A percentile compares a stretch with the other conserved stretches of the same genome.
Conservation (phyloP, 345 rosid genomes). For the Laguncularia racemosa region DNA sequence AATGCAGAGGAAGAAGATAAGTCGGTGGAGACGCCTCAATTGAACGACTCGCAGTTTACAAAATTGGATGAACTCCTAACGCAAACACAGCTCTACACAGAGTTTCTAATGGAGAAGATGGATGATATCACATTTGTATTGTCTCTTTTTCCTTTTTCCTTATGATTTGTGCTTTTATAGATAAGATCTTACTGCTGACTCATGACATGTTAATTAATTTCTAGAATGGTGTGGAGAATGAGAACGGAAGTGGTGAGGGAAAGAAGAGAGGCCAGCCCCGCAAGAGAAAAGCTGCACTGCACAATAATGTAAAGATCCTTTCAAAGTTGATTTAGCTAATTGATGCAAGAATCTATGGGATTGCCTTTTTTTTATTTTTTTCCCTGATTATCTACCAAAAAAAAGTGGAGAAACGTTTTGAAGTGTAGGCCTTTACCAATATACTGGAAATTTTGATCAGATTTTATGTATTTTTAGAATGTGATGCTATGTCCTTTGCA, state of each 20-base stretch:
- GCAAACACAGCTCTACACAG: conserved; percentile 70
- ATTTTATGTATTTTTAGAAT: not conserved
- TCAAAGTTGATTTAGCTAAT: no score
- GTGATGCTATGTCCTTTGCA: no score
- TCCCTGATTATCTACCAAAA: no score
- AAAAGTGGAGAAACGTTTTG: not conserved
- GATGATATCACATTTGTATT: conserved; percentile 65
- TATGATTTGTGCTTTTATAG: conserved; percentile 9
- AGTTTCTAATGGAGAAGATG: conserved; percentile 87
- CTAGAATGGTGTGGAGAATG: conserved; percentile 55
- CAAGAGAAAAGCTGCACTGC: conserved; percentile 68
- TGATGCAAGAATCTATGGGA: no score
- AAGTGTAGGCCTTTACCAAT: not conserved
- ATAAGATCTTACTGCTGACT: conserved; percentile 8
- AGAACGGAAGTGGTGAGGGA: conserved; percentile 23
- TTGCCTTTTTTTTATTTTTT: no score
- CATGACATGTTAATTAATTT: conserved; percentile 13
- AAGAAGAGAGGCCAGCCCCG: conserved; percentile 60
- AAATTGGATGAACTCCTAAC: conserved; percentile 80
- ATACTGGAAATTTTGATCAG: not conserved
- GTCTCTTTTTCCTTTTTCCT: conserved; percentile 5
- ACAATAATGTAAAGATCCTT: conserved; percentile 45
- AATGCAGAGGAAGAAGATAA: conserved; percentile 14
- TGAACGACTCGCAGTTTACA: conserved; percentile 53
- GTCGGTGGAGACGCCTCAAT: conserved; percentile 24